Evolutionary conservation across 306 rosid genomes (phyloP).

Genomic region (Lathyrus tuberosus): DNA sequence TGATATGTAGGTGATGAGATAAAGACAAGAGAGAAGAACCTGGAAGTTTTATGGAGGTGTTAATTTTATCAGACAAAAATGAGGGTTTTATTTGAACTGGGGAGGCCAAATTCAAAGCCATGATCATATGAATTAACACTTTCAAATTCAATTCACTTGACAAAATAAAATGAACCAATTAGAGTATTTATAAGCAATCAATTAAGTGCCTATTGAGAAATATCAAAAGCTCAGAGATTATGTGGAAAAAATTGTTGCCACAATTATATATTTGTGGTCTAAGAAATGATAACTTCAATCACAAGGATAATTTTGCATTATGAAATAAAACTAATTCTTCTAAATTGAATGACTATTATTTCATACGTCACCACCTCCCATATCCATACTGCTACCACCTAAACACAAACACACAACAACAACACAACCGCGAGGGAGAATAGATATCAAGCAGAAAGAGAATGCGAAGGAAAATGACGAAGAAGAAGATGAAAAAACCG

Average conservation of each 20-base stretch:
- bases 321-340: no score
- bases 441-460: no score
- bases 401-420: no score
- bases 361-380: no score
- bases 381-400: no score
- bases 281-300: constrained; percentile 29
- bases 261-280: constrained; percentile 42
- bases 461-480: no score
- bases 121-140: constrained; percentile 25
- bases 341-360: no score
- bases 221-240: neutral
- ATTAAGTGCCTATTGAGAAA: neutral
- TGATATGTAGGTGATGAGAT: neutral
- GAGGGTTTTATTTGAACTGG: constrained; percentile 73
- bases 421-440: no score
- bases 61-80: constrained; percentile 63
- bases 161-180: constrained; percentile 28
- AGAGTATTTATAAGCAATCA: constrained; percentile 24
- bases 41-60: constrained; percentile 56
- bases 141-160: neutral
- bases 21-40: constrained; percentile 47
- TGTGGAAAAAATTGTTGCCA: constrained; percentile 17
- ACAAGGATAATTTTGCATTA: constrained; percentile 2
- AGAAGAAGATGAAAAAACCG: no score
- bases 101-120: constrained; percentile 78